Evolutionary conservation across 345 rosid species (phyloP).

Genomic region (Eutrema yunnanense): DNA sequence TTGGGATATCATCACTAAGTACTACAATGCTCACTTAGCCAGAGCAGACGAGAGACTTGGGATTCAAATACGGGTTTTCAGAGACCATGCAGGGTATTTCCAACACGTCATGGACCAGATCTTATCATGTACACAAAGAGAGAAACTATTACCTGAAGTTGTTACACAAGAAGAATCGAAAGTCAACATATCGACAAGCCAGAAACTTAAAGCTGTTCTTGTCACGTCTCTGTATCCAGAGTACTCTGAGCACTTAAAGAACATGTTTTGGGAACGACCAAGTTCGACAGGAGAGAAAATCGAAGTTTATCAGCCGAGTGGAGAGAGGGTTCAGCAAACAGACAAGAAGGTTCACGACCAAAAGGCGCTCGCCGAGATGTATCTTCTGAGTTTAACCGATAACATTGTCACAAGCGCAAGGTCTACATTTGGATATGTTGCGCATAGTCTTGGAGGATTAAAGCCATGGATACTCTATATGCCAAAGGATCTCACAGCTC

Average conservation of each 20-base stretch:
- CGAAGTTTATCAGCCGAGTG: slow-evolving; percentile 37
- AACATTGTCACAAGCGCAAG: slow-evolving; percentile 34
- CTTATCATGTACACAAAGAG: slow-evolving; percentile 24
- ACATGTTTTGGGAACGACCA: slow-evolving; percentile 28
- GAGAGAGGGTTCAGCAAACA: slow-evolving; percentile 29
- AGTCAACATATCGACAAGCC: background rate
- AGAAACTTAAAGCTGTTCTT: slow-evolving; percentile 31
- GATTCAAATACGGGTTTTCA: slow-evolving; percentile 34
- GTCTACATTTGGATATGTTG: slow-evolving; percentile 48
- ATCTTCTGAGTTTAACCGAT: slow-evolving; percentile 37
- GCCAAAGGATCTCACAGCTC: slow-evolving; percentile 16
- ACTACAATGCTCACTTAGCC: slow-evolving; percentile 28
- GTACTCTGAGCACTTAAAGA: slow-evolving; percentile 24
- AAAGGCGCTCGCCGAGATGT: slow-evolving; percentile 38
- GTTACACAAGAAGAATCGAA: slow-evolving; percentile 1
- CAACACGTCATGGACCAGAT: slow-evolving; percentile 35
- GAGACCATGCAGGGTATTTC: background rate
- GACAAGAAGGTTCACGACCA: slow-evolving; percentile 33
- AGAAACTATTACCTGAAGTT: slow-evolving; percentile 29
- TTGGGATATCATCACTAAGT: slow-evolving; percentile 36
- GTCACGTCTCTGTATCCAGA: slow-evolving; percentile 33
- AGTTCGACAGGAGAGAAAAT: slow-evolving; percentile 31
- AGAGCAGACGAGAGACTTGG: slow-evolving; percentile 38
- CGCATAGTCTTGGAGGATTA: slow-evolving; percentile 30
- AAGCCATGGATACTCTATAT: slow-evolving; percentile 38